A percentile compares a stretch with the other conserved stretches of the same genome.
These are phyloP conservation scores for Xylaria sp. DNA, from an alignment of 2,329 filamentous ascomycete genomes.

Conservation along the genomic window DNA sequence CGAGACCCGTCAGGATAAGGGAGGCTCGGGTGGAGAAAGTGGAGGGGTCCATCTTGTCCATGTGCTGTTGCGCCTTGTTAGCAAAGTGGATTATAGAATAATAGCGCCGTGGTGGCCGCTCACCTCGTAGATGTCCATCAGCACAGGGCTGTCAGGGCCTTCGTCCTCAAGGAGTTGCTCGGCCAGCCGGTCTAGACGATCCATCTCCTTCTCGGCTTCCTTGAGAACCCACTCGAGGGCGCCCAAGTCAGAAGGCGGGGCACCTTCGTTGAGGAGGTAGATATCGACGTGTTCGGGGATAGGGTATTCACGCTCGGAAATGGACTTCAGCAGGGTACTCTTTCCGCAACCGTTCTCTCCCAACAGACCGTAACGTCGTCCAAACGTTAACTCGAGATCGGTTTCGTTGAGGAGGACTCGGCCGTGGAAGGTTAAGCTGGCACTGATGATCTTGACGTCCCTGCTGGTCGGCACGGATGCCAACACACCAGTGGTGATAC, in stretches of 20 bases:
- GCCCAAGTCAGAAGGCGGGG: constrained; percentile 83
- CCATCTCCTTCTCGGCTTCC: constrained; percentile 92
- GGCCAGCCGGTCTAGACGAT: constrained; percentile 82
- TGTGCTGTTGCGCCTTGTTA: constrained; percentile 64
- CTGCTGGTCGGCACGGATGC: constrained; percentile 81
- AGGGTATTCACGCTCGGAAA: constrained; percentile 90
- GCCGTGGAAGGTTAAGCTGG: constrained; percentile 95
- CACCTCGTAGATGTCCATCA: constrained; percentile 96
- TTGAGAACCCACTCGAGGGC: constrained; percentile 96
- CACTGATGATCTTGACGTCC: constrained; percentile 96
- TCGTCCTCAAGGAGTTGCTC: constrained; percentile 91
- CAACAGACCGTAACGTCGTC: constrained; percentile 88
- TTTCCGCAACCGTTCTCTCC: constrained; percentile 99
- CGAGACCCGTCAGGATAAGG: constrained; percentile 95
- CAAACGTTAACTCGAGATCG: constrained; percentile 89
- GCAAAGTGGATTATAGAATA: not conserved
- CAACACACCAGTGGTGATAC: constrained; percentile 96
- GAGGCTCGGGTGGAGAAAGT: constrained; percentile 96
- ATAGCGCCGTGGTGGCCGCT: not conserved
- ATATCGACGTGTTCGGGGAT: constrained; percentile 97
- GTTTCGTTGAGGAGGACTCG: constrained; percentile 94
- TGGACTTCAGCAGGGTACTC: constrained; percentile 95
- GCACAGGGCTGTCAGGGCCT: constrained; percentile 84
- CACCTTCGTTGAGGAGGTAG: constrained; percentile 97
- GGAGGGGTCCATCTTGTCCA: constrained; percentile 98